Evolutionary conservation across 352 stramenopile species (phyloP).

Genomic region (Globisporangium paroecandrum): DNA sequence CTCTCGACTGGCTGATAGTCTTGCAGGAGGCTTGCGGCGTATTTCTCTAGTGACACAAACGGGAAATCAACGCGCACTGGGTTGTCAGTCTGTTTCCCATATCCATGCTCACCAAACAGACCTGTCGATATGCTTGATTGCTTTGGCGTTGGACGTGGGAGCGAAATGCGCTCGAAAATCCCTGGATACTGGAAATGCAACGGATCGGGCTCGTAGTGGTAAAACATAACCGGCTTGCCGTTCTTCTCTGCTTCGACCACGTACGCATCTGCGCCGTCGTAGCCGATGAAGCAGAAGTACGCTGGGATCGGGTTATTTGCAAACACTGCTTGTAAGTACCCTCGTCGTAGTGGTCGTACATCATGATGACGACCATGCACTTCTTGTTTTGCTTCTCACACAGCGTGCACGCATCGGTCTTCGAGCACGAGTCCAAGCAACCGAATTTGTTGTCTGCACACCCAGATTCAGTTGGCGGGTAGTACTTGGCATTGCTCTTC

Average conservation of each 20-base stretch:
- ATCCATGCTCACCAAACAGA: slow-evolving; percentile 47
- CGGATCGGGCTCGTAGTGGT: slow-evolving; percentile 47
- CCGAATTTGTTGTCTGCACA: slow-evolving; percentile 32
- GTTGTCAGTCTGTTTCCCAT: slow-evolving; percentile 40
- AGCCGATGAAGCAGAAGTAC: slow-evolving; percentile 44
- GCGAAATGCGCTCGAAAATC: slow-evolving; percentile 31
- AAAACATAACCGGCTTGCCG: slow-evolving; percentile 36
- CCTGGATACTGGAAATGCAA: slow-evolving; percentile 30
- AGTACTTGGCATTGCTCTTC: slow-evolving; percentile 22
- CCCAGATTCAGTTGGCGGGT: slow-evolving; percentile 21
- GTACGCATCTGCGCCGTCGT: slow-evolving; percentile 20
- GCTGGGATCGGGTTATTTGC: slow-evolving; percentile 38
- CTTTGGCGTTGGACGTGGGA: slow-evolving; percentile 32
- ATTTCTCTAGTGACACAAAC: slow-evolving; percentile 32
- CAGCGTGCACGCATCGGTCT: slow-evolving; percentile 34
- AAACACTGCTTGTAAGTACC: slow-evolving; percentile 38
- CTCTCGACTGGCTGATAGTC: slow-evolving; percentile 11
- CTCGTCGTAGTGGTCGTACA: slow-evolving; percentile 27
- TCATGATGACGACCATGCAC: slow-evolving; percentile 47
- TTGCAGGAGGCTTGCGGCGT: slow-evolving; percentile 15
- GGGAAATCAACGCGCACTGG: slow-evolving; percentile 42
- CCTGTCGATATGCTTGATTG: slow-evolving; percentile 20
- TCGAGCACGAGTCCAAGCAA: slow-evolving; percentile 42
- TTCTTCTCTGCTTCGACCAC: slow-evolving; percentile 27
- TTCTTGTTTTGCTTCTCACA: slow-evolving; percentile 26